Evolutionary conservation across 305 asterid genomes (phyloP).

Genomic region (Plantago rigida): DNA sequence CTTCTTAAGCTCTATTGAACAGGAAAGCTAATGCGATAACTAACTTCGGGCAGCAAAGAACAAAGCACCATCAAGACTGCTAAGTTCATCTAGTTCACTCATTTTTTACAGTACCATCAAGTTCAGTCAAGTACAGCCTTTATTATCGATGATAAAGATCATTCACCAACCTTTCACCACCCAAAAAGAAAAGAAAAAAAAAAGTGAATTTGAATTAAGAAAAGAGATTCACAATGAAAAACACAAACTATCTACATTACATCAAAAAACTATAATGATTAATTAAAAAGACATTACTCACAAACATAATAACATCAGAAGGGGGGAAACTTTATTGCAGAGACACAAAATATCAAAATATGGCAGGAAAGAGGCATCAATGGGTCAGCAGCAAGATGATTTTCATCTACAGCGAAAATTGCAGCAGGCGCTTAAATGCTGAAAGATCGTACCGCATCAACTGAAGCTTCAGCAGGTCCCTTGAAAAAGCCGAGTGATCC

Average conservation of each 20-base stretch:
- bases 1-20: too few relatives aligned
- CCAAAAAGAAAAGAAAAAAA: too few relatives aligned
- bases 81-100: neutral
- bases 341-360: constrained; percentile 5
- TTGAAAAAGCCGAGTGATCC: constrained; percentile 92
- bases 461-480: constrained; percentile 99
- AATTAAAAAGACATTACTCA: constrained; percentile 5
- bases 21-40: too few relatives aligned
- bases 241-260: neutral
- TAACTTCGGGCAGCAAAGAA: too few relatives aligned
- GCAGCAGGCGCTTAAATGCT: neutral
- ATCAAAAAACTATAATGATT: neutral
- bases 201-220: too few relatives aligned
- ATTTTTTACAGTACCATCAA: neutral
- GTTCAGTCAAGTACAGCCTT: too few relatives aligned
- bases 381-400: constrained; percentile 10
- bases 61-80: too few relatives aligned
- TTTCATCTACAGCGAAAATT: constrained; percentile 2
- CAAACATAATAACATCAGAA: neutral
- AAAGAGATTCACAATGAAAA: neutral
- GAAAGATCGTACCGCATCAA: constrained; percentile 64
- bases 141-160: too few relatives aligned
- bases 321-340: neutral
- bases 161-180: too few relatives aligned
- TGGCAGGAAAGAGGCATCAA: constrained; percentile 3